These are phyloP conservation scores for Astragalus membranaceus DNA, from an alignment of 306 rosid species.

Conservation along the genomic window DNA sequence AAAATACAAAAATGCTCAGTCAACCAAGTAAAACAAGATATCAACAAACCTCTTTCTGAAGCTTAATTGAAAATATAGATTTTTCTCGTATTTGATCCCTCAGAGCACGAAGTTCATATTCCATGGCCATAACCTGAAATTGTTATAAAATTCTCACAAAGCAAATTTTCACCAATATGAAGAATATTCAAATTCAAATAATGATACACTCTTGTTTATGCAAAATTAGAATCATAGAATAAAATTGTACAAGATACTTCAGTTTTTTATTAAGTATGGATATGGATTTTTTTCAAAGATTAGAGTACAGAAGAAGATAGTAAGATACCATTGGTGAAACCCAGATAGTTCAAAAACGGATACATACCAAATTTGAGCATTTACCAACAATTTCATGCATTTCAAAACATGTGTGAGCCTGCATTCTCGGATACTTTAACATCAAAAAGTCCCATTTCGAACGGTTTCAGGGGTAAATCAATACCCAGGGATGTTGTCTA, in stretches of 20 bases:
- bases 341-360: no score
- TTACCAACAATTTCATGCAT: neutral
- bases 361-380: neutral
- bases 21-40: constrained; percentile 13
- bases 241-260: neutral
- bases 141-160: constrained; percentile 11
- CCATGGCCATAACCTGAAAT: constrained; percentile 88
- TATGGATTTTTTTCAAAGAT: neutral
- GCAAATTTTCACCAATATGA: neutral
- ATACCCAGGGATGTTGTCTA: neutral
- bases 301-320: neutral
- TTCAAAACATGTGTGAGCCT: neutral
- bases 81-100: constrained; percentile 89
- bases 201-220: neutral
- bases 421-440: neutral
- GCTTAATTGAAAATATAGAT: constrained; percentile 62
- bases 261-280: neutral
- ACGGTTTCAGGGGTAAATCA: neutral
- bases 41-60: constrained; percentile 81
- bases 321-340: neutral
- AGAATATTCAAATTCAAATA: constrained; percentile 6
- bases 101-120: constrained; percentile 78
- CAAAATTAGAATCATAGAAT: neutral
- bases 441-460: neutral
- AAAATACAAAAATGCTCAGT: neutral